These are phyloP conservation scores for Pseudozyma pruni DNA, from an alignment of 1,284 basidiomycete species.

Conservation along the genomic window DNA sequence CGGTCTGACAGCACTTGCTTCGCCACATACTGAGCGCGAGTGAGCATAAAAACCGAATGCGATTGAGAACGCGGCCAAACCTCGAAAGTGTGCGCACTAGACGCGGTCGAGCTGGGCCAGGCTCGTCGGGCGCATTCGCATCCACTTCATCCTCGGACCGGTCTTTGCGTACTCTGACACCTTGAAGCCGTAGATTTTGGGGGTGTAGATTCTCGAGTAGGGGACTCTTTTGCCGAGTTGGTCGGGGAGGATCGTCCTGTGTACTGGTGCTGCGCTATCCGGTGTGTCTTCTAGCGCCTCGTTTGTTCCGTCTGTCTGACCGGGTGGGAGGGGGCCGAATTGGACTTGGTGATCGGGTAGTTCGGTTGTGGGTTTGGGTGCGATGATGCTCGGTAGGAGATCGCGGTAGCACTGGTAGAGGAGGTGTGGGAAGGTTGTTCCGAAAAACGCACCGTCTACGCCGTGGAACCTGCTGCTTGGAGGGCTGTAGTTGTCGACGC, in stretches of 20 bases:
- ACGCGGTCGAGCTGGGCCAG: constrained; percentile 78
- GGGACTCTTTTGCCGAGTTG: constrained; percentile 55
- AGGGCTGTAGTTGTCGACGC: constrained; percentile 94
- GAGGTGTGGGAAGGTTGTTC: constrained; percentile 95
- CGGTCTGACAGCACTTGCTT: too few species aligned
- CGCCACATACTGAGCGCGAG: too few species aligned
- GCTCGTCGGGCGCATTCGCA: constrained; percentile 83
- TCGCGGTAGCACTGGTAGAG: constrained; percentile 94
- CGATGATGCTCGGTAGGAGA: constrained; percentile 61
- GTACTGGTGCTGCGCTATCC: constrained; percentile 6
- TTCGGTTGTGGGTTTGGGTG: constrained; percentile 36
- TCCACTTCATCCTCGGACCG: constrained; percentile 96
- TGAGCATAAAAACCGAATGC: too few species aligned
- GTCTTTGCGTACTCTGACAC: constrained; percentile 76
- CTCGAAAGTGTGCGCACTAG: too few species aligned
- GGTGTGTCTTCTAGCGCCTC: too few species aligned
- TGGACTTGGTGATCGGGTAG: neutral
- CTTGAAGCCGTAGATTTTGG: constrained; percentile 86
- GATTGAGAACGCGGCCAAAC: too few species aligned
- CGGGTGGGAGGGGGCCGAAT: neutral
- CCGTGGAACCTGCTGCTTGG: constrained; percentile 95
- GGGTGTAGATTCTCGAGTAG: constrained; percentile 78
- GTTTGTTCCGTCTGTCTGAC: neutral
- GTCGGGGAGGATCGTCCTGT: constrained; percentile 42
- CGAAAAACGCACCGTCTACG: constrained; percentile 99